Evolutionary conservation across 23 red algal species (phyloP).

Genomic region (Pyropia haitanensis): DNA sequence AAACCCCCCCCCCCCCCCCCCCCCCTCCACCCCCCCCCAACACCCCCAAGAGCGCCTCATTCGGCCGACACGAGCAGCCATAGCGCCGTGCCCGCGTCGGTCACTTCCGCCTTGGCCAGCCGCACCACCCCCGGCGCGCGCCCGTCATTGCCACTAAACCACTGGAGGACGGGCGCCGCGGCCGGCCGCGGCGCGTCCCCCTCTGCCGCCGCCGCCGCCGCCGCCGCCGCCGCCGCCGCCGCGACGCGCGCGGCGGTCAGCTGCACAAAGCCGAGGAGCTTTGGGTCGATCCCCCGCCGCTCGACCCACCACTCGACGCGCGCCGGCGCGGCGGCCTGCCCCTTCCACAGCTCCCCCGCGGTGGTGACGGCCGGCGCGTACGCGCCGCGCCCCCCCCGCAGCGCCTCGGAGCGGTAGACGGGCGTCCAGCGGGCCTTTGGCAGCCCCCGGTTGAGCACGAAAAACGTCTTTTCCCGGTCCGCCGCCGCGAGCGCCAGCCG

Average conservation of each 20-base stretch:
- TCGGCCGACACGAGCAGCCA: slow-evolving; percentile 57
- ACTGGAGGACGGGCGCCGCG: slow-evolving; percentile 24
- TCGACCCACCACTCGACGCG: slow-evolving; percentile 50
- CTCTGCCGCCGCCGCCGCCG: too few relatives aligned
- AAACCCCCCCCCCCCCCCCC: not conserved
- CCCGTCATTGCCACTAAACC: slow-evolving; percentile 56
- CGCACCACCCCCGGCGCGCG: slow-evolving; percentile 41
- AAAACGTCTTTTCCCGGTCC: slow-evolving; percentile 34
- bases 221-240: slow-evolving; percentile 29
- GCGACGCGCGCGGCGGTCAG: slow-evolving; percentile 32
- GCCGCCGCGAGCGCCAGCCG: too few relatives aligned
- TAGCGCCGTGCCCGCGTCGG: slow-evolving; percentile 24
- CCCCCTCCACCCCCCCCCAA: too few relatives aligned
- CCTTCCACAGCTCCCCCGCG: slow-evolving; percentile 35
- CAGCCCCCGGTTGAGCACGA: slow-evolving; percentile 41
- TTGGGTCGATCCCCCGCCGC: slow-evolving; percentile 52
- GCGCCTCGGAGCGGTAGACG: slow-evolving; percentile 48
- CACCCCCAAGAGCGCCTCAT: slow-evolving; percentile 7
- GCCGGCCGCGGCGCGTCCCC: too few relatives aligned
- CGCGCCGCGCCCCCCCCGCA: slow-evolving; percentile 32
- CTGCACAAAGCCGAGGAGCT: slow-evolving; percentile 56
- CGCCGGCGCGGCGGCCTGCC: slow-evolving; percentile 24
- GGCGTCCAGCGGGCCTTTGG: slow-evolving; percentile 66
- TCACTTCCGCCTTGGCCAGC: slow-evolving; percentile 51
- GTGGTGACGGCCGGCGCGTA: slow-evolving; percentile 30